Base-by-base conservation (phyloP, 2,329 filamentous ascomycete genomes). In the Diaporthe vaccinii region DNA sequence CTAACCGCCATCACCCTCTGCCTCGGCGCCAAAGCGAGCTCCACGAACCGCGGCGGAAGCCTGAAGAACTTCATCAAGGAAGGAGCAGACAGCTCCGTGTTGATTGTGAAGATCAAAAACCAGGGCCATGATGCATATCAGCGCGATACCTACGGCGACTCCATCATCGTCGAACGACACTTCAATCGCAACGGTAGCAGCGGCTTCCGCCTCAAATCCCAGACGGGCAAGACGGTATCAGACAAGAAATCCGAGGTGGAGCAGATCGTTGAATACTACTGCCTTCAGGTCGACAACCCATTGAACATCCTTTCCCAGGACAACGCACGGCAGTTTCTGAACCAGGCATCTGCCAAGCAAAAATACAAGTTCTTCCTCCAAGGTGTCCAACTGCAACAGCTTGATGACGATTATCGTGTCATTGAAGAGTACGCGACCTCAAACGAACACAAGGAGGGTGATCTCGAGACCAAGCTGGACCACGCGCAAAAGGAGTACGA, bases 301-400 rank as follows among this genome's bases (percentile, higher is more conserved):
- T 93, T 99, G 86, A 98, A 97, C 76, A 94, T 98, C 9, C 88
- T 99, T 25, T 98, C 96, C 0, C 97, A 99, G 83, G 97, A 99
- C 82, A 95, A 96, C 84, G 97, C 97, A 15, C 92, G 97, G 15
- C 94, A 98, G 75, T 99, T 99, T 80, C 89, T 99, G 58, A 98
- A 96, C 81, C 91, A 93, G 49, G 96, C 97, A 17, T 94, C 92
- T 3, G 91, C 95, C 0, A 86, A 90, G 4, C 92, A 96, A 76
- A 99, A 99, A 82, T 99, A 98, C 87, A 97, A 95, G 79, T 98
- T 98, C 81, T 99, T 99, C 81, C 90, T 98, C 76, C 95, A 96
- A 79, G 97, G 97, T 36, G 97, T 98, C 0, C 96, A 98, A 80
- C 90, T 99, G 0, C 95, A 98, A 82, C 93, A 96, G 79, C 89